Base-by-base conservation (phyloP, 164 flowering plant genomes). In the Vitis vinifera region DNA sequence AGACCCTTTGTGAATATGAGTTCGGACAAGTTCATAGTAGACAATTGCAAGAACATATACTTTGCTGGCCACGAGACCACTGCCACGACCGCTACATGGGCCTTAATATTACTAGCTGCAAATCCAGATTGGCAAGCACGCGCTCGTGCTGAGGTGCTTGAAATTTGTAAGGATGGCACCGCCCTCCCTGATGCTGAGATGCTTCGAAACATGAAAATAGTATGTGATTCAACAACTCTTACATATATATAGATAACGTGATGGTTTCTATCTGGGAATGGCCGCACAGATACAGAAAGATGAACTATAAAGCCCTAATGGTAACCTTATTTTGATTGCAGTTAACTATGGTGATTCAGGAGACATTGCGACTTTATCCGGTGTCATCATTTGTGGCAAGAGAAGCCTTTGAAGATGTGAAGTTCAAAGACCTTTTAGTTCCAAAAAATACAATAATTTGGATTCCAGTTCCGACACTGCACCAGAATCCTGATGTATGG, bases 51-150 rank as follows among this genome's bases (percentile, higher is more conserved):
- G 77, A 84, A 67, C 65, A 78, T 88, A 12, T 88, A 81, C 79
- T 78, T 88, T 67, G 91, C 91, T 57, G 89, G 87, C 60, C 80
- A 81, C 50, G 89, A 88, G 69, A 81, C 87, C 0, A 82, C 82
- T 11, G 83, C 86, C 0, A 74, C 68, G 12, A 64, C 92, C 1
- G 82, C 83, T 7, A 55, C 87, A 14, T 88, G 92, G 89, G 12
- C 79, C 59, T 73, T 88, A 61, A 69, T 88, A 78, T 58, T 83
- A 17, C 47, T 86, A 29, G 89, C 89, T 27, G 69, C 77, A 12
- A 27, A 86, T 71, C 92, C 81, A 4, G 79, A 79, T 0, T 88
- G 92, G 89, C 92, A 86, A 69, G 73, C 70, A 65, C 85, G 82
- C 11, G 81, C 44, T 49, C 88, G 89, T 13, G 68, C 76, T 14